These are phyloP conservation scores for Fusarium subglutinans DNA, from an alignment of 2,329 filamentous ascomycete species.

Conservation along the genomic window DNA sequence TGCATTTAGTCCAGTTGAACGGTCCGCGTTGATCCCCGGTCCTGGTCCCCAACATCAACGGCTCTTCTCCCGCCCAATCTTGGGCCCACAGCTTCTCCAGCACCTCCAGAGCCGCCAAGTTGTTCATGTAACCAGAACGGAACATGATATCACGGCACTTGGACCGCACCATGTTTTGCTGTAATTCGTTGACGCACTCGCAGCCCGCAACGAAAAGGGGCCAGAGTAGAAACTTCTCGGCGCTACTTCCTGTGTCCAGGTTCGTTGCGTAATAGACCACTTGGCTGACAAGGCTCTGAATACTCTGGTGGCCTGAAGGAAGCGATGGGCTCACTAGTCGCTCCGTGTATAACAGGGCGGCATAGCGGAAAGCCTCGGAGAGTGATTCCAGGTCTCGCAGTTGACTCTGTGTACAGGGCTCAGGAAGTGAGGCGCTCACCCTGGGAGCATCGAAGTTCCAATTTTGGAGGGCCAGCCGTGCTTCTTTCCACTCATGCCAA, in stretches of 20 bases:
- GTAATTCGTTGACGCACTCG: constrained; percentile 83
- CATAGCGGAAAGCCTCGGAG: constrained; percentile 89
- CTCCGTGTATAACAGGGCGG: constrained; percentile 89
- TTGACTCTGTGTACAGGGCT: constrained; percentile 66
- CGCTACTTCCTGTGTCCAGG: constrained; percentile 74
- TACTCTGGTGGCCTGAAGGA: constrained; percentile 77
- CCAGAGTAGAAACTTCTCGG: constrained; percentile 93
- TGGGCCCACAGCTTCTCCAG: constrained; percentile 84
- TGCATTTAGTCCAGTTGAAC: constrained; percentile 67
- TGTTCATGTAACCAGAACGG: constrained; percentile 93
- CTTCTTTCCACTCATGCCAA: constrained; percentile 87
- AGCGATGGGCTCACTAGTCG: constrained; percentile 81
- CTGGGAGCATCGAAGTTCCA: constrained; percentile 78
- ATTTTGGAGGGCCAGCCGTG: constrained; percentile 77
- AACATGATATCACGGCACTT: constrained; percentile 88
- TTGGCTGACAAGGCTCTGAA: constrained; percentile 84
- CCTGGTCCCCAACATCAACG: constrained; percentile 44
- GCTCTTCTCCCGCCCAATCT: constrained; percentile 55
- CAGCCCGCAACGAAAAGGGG: constrained; percentile 90
- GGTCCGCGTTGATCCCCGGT: constrained; percentile 57
- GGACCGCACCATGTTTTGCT: constrained; percentile 80
- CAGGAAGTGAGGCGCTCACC: constrained; percentile 61
- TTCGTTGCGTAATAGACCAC: constrained; percentile 85
- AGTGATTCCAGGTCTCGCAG: constrained; percentile 80
- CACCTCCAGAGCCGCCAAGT: constrained; percentile 84